Evolutionary conservation across 768 basidiomycete species (phyloP), one percentile per base, ranked within the genome.

Genomic region (Boletus reticulatus): DNA sequence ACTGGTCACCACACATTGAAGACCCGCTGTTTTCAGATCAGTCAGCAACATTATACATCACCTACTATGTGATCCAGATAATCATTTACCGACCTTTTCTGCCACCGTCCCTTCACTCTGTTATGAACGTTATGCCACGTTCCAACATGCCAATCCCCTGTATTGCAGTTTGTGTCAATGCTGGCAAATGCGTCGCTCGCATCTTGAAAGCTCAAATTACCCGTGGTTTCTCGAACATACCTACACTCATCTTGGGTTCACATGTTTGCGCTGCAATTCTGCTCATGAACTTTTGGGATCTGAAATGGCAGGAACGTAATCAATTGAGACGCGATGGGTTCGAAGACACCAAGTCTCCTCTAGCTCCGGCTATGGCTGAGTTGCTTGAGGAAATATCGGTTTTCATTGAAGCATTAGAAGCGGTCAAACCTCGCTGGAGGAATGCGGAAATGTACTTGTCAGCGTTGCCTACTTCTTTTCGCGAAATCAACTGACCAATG

Each of bases 21-120:
- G 73, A 84, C 62, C 65, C 74, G 1, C 56, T 73, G 2, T 80
- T 83, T 53, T 78, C 83, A 42, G 73, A 76, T 37, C 84, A 87
- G 65, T 81, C 85, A 13, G 80, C 84, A 10, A 75, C 75, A 9
- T 65, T 92, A 31, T 78, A 82, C 52, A 73, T 78, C 19, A 73
- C 79, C 7, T 92, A 87, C 66, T 81, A 89, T 69, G 67, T 83
- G 41, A 74, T 75, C 34, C 79, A 82, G 66, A 87, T 91, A 66
- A 72, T 88, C 50, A 78, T 91, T 31, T 84, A 88, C 65, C 81
- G 89, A 31, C 84, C 86, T 2, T 88, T 88, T 70, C 80, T 88
- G 38, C 80, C 78, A 17, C 66, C 74, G 7, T 75, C 74, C 19
- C 55, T 72, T 29, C 61, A 67, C 39, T 68, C 65, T 13, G 60